These are phyloP conservation scores for Dactylonectria estremocensis DNA, from an alignment of 2,329 filamentous ascomycete species.

Conservation along the genomic window DNA sequence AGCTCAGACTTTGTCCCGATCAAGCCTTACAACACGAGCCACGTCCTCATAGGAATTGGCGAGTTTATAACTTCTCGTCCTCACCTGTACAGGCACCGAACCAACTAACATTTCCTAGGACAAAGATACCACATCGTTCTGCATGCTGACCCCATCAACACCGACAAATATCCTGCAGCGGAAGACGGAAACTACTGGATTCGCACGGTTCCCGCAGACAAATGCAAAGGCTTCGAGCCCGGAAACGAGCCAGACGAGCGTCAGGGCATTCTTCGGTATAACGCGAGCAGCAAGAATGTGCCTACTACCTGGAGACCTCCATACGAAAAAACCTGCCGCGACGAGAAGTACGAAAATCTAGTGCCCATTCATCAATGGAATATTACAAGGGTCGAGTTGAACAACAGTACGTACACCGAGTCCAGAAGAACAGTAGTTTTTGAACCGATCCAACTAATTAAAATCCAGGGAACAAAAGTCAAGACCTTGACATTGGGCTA, in stretches of 20 bases:
- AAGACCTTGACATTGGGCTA: too few relatives aligned
- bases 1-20: conserved; percentile 41
- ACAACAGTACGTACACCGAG: too few relatives aligned
- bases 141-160: conserved; percentile 32
- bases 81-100: too few relatives aligned
- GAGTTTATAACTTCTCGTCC: too few relatives aligned
- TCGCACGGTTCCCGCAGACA: conserved; percentile 34
- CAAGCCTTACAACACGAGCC: conserved; percentile 35
- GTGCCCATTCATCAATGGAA: conserved; percentile 8
- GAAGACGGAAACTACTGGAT: conserved; percentile 45
- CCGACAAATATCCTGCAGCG: conserved; percentile 27
- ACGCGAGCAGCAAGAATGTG: conserved; percentile 13
- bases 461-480: too few relatives aligned
- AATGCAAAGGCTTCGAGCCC: not conserved
- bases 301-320: conserved; percentile 22
- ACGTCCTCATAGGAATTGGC: conserved; percentile 37
- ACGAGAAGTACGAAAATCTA: conserved; percentile 41
- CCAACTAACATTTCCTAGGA: too few relatives aligned
- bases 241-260: conserved; percentile 34
- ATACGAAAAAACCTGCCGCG: conserved; percentile 34
- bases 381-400: too few relatives aligned
- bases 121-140: conserved; percentile 43
- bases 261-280: conserved; percentile 38
- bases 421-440: too few relatives aligned
- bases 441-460: too few relatives aligned